Evolutionary conservation across 2,329 filamentous ascomycete genomes (phyloP).

Genomic region (Plectosphaerella sp.): DNA sequence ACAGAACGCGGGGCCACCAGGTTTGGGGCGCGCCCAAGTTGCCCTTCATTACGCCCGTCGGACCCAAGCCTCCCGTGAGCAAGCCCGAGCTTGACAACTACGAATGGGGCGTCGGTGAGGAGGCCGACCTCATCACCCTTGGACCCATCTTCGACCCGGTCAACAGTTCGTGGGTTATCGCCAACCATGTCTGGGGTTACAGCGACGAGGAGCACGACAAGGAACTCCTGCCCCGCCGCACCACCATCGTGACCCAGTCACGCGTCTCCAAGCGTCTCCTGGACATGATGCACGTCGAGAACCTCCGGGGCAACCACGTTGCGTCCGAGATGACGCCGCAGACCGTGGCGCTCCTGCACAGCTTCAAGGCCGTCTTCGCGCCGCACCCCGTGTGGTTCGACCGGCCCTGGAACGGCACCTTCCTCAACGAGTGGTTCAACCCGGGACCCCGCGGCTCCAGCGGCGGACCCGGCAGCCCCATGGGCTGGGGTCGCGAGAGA

Average conservation of each 20-base stretch:
- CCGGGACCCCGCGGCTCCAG: constrained; percentile 50
- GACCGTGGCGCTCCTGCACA: constrained; percentile 69
- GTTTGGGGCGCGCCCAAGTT: constrained; percentile 64
- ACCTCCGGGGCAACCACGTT: constrained; percentile 68
- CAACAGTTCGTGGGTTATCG: constrained; percentile 69
- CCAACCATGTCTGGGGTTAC: constrained; percentile 65
- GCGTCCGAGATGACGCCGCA: constrained; percentile 78
- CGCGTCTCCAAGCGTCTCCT: constrained; percentile 68
- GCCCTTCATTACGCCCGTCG: constrained; percentile 56
- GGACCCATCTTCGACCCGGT: constrained; percentile 76
- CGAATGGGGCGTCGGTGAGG: constrained; percentile 71
- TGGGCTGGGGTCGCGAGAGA: constrained; percentile 55
- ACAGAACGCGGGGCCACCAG: constrained; percentile 42
- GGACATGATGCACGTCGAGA: constrained; percentile 74
- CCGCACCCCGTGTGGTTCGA: constrained; percentile 80
- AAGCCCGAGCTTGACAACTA: constrained; percentile 62
- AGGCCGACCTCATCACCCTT: constrained; percentile 69
- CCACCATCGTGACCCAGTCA: constrained; percentile 74
- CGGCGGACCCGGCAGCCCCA: constrained; percentile 50
- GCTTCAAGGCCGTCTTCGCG: constrained; percentile 72
- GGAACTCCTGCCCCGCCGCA: constrained; percentile 60
- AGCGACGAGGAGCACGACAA: constrained; percentile 43
- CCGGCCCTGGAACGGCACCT: constrained; percentile 59
- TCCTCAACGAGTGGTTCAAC: constrained; percentile 56
- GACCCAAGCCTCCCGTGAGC: constrained; percentile 56